Percentiles rank a stretch among this genome's conserved stretches.
These are phyloP conservation scores for Grigorovia humatica DNA, from an alignment of 805 yeast species.

Conservation along the genomic window DNA sequence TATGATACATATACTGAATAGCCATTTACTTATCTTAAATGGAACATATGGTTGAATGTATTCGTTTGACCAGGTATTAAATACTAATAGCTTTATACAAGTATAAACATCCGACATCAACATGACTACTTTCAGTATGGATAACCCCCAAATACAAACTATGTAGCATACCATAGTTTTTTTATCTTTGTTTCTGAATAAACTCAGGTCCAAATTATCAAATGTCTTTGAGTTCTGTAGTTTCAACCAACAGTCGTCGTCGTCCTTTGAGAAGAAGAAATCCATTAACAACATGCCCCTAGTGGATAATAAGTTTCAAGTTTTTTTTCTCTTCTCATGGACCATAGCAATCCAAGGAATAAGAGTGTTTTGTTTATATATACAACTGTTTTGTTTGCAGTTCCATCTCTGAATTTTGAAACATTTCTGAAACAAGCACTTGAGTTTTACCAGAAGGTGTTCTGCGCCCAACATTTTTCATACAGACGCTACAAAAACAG, in stretches of 20 bases:
- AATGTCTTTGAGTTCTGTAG: constrained; percentile 18
- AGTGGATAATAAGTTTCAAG: neutral
- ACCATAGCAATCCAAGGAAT: neutral
- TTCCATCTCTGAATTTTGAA: neutral
- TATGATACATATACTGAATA: constrained; percentile 73
- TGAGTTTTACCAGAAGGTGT: neutral
- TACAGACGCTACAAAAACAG: neutral
- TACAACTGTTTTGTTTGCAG: neutral
- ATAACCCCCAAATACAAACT: constrained; percentile 21
- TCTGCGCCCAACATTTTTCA: neutral
- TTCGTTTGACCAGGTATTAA: constrained; percentile 55
- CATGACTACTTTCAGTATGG: constrained; percentile 43
- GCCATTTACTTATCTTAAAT: constrained; percentile 49
- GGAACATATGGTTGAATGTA: constrained; percentile 40
- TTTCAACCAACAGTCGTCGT: constrained; percentile 4
- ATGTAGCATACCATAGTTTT: constrained; percentile 16
- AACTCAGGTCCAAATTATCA: constrained; percentile 16
- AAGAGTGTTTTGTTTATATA: neutral
- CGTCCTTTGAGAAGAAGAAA: constrained; percentile 1
- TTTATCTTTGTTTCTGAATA: constrained; percentile 16
- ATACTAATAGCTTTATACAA: constrained; percentile 60
- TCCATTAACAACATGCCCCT: neutral
- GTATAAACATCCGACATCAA: constrained; percentile 71
- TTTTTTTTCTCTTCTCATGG: too few relatives aligned
- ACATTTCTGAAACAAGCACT: neutral